phyloP scores from a whole-genome alignment of 345 rosid species.

The Populus simonii region DNA sequence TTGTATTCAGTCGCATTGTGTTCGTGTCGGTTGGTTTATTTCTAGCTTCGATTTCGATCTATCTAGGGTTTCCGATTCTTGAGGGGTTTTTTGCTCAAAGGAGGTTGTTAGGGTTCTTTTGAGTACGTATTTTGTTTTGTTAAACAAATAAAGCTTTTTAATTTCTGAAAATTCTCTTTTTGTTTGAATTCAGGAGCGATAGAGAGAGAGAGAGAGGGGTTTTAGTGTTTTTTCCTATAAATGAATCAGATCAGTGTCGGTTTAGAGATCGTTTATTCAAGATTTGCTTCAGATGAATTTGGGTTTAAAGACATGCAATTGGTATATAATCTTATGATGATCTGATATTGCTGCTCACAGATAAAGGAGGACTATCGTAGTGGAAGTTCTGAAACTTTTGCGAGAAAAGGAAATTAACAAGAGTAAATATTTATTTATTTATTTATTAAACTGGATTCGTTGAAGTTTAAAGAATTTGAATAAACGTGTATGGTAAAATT shows the following conservation, averaged over 20 bases:
- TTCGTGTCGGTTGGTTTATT: conserved; percentile 17
- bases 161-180: neutral
- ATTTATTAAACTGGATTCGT: neutral
- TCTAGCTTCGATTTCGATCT: conserved; percentile 27
- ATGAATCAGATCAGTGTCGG: neutral
- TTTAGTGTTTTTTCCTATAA: neutral
- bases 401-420: neutral
- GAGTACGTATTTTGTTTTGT: conserved; percentile 5
- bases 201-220: neutral
- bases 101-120: conserved; percentile 1
- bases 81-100: conserved; percentile 4
- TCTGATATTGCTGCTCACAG: neutral
- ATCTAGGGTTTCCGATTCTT: conserved; percentile 11
- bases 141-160: neutral
- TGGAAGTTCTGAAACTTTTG: neutral
- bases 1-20: neutral
- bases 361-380: neutral
- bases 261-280: neutral
- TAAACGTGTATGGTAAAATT: neutral
- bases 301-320: neutral
- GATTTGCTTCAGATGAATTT: neutral
- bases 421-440: neutral
- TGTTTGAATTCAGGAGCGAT: neutral
- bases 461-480: neutral
- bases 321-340: neutral